Conservation (phyloP, 2,329 filamentous ascomycete species). For the Cordyceps javanica region DNA sequence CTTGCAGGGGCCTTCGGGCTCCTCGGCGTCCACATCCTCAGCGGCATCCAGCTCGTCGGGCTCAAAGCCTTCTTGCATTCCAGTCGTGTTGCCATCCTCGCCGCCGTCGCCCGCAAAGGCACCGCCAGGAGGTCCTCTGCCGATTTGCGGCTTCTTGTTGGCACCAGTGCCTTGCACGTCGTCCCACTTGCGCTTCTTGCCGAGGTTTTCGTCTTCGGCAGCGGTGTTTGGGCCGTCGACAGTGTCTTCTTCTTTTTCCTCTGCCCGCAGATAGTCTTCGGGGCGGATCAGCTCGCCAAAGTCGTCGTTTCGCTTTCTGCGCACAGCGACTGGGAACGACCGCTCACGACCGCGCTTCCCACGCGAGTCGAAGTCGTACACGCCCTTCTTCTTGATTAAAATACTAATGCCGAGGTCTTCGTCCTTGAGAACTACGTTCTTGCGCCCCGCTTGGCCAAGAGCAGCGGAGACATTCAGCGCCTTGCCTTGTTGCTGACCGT, state of each 20-base stretch:
- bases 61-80: slow-evolving; percentile 31
- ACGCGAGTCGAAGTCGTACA: slow-evolving; percentile 90
- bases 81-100: slow-evolving; percentile 16
- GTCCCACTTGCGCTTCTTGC: slow-evolving; percentile 93
- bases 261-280: slow-evolving; percentile 87
- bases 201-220: slow-evolving; percentile 58
- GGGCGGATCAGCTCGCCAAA: slow-evolving; percentile 91
- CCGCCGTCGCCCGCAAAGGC: slow-evolving; percentile 30
- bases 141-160: slow-evolving; percentile 55
- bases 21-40: slow-evolving; percentile 49
- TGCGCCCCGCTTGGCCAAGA: slow-evolving; percentile 74
- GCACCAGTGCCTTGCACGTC: slow-evolving; percentile 43
- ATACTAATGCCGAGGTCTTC: slow-evolving; percentile 91
- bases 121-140: slow-evolving; percentile 36
- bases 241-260: slow-evolving; percentile 76
- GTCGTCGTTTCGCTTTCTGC: slow-evolving; percentile 75
- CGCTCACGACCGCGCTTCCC: slow-evolving; percentile 89
- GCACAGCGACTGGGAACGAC: slow-evolving; percentile 81
- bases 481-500: slow-evolving; percentile 84
- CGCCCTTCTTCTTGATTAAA: slow-evolving; percentile 76
- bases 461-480: slow-evolving; percentile 84
- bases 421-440: slow-evolving; percentile 80
- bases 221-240: slow-evolving; percentile 40
- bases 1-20: slow-evolving; percentile 64
- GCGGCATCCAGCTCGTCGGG: slow-evolving; percentile 53